Conservation (phyloP, 768 basidiomycete species). For the Pholiota molesta region DNA sequence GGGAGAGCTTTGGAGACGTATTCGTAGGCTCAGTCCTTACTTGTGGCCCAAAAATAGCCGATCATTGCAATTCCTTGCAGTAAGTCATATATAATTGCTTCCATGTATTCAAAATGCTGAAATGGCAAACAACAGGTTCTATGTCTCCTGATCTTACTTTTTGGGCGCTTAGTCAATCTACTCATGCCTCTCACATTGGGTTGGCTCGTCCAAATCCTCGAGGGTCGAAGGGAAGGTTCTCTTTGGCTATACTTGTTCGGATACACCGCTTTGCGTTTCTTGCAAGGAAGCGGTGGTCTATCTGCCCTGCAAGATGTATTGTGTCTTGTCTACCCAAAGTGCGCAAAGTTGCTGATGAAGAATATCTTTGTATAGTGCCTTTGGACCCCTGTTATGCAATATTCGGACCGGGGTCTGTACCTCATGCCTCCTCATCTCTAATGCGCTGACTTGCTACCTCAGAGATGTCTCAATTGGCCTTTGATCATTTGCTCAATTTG, state of each 20-base stretch:
- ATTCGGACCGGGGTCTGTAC: constrained; percentile 67
- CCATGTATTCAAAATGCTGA: constrained; percentile 1
- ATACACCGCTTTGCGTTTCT: constrained; percentile 72
- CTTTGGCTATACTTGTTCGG: constrained; percentile 72
- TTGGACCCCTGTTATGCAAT: constrained; percentile 91
- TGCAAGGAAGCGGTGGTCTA: constrained; percentile 79
- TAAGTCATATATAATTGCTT: constrained; percentile 33
- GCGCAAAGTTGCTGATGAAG: not conserved
- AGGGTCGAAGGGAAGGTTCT: constrained; percentile 45
- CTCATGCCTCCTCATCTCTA: not conserved
- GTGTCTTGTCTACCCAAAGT: constrained; percentile 2
- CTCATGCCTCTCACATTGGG: constrained; percentile 74
- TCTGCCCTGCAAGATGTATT: constrained; percentile 63
- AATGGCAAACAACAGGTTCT: constrained; percentile 43
- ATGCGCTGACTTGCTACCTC: constrained; percentile 2
- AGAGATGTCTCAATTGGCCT: constrained; percentile 88
- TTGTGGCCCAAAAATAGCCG: constrained; percentile 79
- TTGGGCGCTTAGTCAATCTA: constrained; percentile 79
- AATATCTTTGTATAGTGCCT: constrained; percentile 45
- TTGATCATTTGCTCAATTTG: constrained; percentile 85
- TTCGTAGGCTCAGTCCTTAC: constrained; percentile 72
- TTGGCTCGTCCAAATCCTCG: constrained; percentile 59
- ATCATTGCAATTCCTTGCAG: constrained; percentile 71
- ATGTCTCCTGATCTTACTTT: constrained; percentile 69
- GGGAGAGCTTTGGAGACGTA: constrained; percentile 66